Base-by-base conservation (phyloP, 768 basidiomycete species). In the Leccinum boreale region DNA sequence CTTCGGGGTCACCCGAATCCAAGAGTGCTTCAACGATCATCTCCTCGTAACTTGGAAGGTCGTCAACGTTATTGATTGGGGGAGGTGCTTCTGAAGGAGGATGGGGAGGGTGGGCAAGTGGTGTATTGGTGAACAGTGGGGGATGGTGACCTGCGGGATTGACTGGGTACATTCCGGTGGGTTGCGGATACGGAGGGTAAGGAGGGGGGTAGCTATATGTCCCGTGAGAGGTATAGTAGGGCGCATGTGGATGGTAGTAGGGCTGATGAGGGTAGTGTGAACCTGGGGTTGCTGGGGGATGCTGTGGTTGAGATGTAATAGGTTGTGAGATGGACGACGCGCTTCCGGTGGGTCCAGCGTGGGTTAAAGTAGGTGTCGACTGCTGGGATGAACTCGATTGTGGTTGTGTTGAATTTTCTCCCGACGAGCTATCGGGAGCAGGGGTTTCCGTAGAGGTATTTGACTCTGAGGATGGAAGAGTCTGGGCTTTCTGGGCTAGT, bases 41-140 rank as follows among this genome's bases (percentile, higher is more conserved):
- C 60, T 94, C 92, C 67, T 94, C 92, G 57, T 94, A 94, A 61
- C 87, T 89, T 7, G 92, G 92, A 50, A 94, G 77, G 63, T 91
- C 82, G n/a, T 79, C 80, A 0, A 70, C 54, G 26, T 55, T 62
- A 35, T 51, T 66, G 19, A 59, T 62, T 2, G 69, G 59, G 35
- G 69, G 59, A 33, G 61, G 63, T 1, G 61, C 65, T 45, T 73
- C 72, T 15, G 72, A 63, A 21, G 74, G 58, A 45, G 69, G 55
- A 17, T 76, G 73, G 2, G 73, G 60, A 50, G 69, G 66, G 55
- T 74, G 73, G 44, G 70, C 65, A 17, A 74, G 71, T 7, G 74
- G 67, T 15, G 75, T 65, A 52, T 70, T 76, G 24, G 75, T 72
- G 50, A 75, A 75, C 12, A 75, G 60, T 17, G 77, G 64, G 17